These are phyloP conservation scores for Opeltia flavorubescens DNA, from an alignment of 495 filamentous ascomycete species.

Conservation along the genomic window DNA sequence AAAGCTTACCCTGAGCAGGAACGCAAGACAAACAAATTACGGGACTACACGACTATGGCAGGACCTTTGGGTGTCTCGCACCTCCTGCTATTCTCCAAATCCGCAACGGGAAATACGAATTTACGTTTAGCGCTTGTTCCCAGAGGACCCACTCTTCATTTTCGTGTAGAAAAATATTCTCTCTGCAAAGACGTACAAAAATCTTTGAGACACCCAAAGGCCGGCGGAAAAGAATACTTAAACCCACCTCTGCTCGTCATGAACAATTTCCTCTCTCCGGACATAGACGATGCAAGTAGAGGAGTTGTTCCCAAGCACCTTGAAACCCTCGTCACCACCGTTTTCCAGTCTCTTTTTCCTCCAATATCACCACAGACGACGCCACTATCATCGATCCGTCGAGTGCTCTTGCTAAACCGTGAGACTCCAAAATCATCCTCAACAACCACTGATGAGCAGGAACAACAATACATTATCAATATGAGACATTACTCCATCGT, in stretches of 20 bases:
- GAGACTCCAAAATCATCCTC: conserved; percentile 29
- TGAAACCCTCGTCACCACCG: conserved; percentile 80
- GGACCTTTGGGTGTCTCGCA: conserved; percentile 90
- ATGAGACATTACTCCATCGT: conserved; percentile 91
- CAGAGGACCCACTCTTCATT: conserved; percentile 83
- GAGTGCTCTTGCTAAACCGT: conserved; percentile 81
- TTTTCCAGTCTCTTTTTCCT: conserved; percentile 94
- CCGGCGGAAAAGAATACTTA: conserved; percentile 67
- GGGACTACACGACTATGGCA: conserved; percentile 91
- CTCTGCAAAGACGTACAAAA: conserved; percentile 79
- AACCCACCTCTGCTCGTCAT: conserved; percentile 84
- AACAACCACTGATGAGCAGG: conserved; percentile 24
- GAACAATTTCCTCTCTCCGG: conserved; percentile 82
- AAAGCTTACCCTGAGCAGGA: conserved; percentile 37
- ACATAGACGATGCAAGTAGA: conserved; percentile 42
- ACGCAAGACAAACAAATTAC: conserved; percentile 73
- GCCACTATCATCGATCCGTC: conserved; percentile 73
- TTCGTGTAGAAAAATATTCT: conserved; percentile 92
- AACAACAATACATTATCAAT: conserved; percentile 69
- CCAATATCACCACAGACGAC: conserved; percentile 87
- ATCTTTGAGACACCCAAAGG: conserved; percentile 66
- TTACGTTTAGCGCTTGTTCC: conserved; percentile 80
- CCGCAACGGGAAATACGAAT: conserved; percentile 79
- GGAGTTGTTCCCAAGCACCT: conserved; percentile 67
- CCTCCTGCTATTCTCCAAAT: conserved; percentile 86